These are phyloP conservation scores for Puccinia triticina DNA, from an alignment of 1,284 basidiomycete species.

Conservation along the genomic window DNA sequence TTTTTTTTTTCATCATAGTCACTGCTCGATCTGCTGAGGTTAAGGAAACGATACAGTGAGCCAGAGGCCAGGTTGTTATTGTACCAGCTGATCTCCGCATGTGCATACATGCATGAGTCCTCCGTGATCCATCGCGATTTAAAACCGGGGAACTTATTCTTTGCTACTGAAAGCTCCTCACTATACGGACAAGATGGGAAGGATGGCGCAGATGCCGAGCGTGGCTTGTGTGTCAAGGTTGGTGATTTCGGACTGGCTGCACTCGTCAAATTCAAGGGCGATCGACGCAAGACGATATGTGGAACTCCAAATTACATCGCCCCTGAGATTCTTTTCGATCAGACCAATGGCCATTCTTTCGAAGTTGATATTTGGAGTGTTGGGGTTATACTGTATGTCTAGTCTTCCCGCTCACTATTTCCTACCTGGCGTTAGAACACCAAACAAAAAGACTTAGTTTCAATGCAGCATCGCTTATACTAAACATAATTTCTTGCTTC, in stretches of 20 bases:
- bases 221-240: conserved; percentile 90
- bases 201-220: conserved; percentile 63
- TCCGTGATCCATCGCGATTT: conserved; percentile 91
- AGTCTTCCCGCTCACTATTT: neutral
- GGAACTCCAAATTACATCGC: conserved; percentile 99
- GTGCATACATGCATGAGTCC: conserved; percentile 93
- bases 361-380: conserved; percentile 98
- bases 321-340: conserved; percentile 94
- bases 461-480: neutral
- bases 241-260: conserved; percentile 97
- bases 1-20: conserved; percentile 61
- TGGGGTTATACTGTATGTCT: conserved; percentile 78
- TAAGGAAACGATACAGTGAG: conserved; percentile 84
- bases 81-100: conserved; percentile 91
- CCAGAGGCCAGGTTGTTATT: conserved; percentile 90
- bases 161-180: conserved; percentile 59
- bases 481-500: neutral
- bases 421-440: neutral
- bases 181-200: conserved; percentile 45
- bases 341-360: conserved; percentile 92
- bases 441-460: neutral
- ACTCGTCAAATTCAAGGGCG: conserved; percentile 91
- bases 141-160: conserved; percentile 92
- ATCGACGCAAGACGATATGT: conserved; percentile 83
- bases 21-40: conserved; percentile 84